Evolutionary conservation across 225 moss, liverwort and hornwort genomes (phyloP), one percentile per base, ranked within the genome.

Genomic region (Climacium dendroides): DNA sequence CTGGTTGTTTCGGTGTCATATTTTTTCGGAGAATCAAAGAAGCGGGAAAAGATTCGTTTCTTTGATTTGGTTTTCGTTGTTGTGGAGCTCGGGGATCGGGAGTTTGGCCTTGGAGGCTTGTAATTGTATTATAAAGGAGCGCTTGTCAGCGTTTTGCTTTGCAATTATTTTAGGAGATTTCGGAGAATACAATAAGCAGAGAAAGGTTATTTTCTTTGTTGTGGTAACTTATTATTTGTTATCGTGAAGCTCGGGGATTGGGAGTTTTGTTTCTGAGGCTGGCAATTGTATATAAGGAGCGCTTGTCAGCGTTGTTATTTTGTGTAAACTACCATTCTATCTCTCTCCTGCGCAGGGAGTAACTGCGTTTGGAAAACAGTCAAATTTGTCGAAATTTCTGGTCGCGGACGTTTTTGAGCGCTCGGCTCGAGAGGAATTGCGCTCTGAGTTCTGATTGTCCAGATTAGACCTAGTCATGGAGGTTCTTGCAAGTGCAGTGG

Each of bases 401-500:
- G 89, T 85, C 64, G 65, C 34, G 50, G 61, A 88, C 45, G 84
- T 85, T 54, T 15, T 82, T 79, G 39, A 53, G 54, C 78, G 85
- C 48, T 81, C 81, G 74, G 39, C 37, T 71, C 30, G 85, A 78
- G 87, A 58, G 47, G 29, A 76, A 82, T 78, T 26, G 47, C 87
- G n/a, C 72, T 62, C 23, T 26, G 34, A 78, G 62, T 34, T 89
- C 53, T 84, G 60, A 37, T 79, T 65, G 62, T 82, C 28, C 47
- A 78, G 41, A 80, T 84, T 78, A 75, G 35, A 26, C 66, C 87
- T 80, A 88, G 67, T 67, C 35, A 98, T 98, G 97, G 97, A 98
- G 92, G 96, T 96, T 82, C 94, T 98, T 90, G 96, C 96, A 87
- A 96, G 95, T 82, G 95, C 96, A 64, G 85, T 93, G 54, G 91